A percentile compares a stretch with the other conserved stretches of the same genome.
These are phyloP conservation scores for Phytophthora quininea DNA, from an alignment of 352 stramenopile species.

Conservation along the genomic window DNA sequence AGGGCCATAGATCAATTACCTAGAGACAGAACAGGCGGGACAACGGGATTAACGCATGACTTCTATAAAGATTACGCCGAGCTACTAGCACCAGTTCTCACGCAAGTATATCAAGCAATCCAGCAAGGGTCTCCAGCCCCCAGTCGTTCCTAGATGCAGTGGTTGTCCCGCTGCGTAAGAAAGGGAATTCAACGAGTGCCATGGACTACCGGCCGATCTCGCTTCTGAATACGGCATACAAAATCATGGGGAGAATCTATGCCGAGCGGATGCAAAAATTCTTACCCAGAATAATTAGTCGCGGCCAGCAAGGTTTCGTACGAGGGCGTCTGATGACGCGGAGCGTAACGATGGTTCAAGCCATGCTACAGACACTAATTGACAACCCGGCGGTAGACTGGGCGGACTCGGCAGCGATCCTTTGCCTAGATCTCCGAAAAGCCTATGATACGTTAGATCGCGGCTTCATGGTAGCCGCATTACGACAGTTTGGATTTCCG, in stretches of 20 bases:
- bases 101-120: not conserved
- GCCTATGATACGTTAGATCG: conserved; percentile 10
- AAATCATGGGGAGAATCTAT: conserved; percentile 2
- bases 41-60: not conserved
- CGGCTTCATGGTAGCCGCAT: not conserved
- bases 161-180: conserved; percentile 7
- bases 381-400: not conserved
- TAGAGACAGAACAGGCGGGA: not conserved
- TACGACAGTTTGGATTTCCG: conserved; percentile 4
- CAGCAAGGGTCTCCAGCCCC: not conserved
- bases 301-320: conserved; percentile 12
- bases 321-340: not conserved
- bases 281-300: conserved; percentile 2
- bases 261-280: conserved; percentile 3
- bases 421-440: conserved; percentile 8
- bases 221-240: conserved; percentile 13
- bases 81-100: not conserved
- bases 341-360: conserved; percentile 1
- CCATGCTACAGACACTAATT: not conserved
- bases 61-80: not conserved
- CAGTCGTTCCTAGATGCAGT: not conserved
- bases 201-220: conserved; percentile 20
- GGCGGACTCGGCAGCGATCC: not conserved
- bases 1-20: not conserved
- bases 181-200: conserved; percentile 10